Evolutionary conservation across 2,329 filamentous ascomycete species (phyloP), one percentile per base, ranked within the genome.

Genomic region (Aspergillus flavus): DNA sequence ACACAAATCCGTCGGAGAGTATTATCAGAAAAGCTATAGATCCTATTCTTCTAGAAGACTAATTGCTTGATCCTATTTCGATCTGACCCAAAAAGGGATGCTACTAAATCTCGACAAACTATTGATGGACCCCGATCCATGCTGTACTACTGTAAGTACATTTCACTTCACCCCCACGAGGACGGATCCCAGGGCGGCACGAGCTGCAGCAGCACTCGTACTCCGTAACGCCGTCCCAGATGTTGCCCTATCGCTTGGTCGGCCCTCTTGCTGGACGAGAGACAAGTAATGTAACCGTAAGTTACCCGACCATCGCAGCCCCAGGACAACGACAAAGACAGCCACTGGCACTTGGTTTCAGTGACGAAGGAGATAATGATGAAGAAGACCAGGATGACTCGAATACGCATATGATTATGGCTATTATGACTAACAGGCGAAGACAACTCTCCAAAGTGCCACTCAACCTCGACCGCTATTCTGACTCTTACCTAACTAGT

Each of bases 91-190:
- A 16, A 36, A 36, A 39, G 26, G 32, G n/a, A 39, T 55, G n/a
- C 21, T 55, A 32, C 52, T 55, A 36, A 28, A 55, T 55, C 52
- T 55, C 32, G 14, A 23, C 32, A 26, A 26, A 39, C n/a, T 39
- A 55, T 55, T 55, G 16, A 55, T 28, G 52, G 52, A 26, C n/a
- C 12, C 52, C 34, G 52, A 55, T 39, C 32, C 32, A 55, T 55
- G 34, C 21, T 55, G 52, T 36, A 55, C 52, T 26, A 54, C 52
- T 55, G 52, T 55, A 55, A 36, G 52, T 55, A 39, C 36, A 32
- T 21, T 23, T 23, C 21, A 55, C 11, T 12, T 54, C 50, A 16
- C 43, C 58, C 48, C 58, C 58, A 60, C 58, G 48, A 59, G 58
- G 26, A 43, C 28, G 52, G 52, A 26, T 30, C n/a, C 30, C 28